Base-by-base conservation (phyloP, 2,329 filamentous ascomycete species). In the Scorias spongiosa region DNA sequence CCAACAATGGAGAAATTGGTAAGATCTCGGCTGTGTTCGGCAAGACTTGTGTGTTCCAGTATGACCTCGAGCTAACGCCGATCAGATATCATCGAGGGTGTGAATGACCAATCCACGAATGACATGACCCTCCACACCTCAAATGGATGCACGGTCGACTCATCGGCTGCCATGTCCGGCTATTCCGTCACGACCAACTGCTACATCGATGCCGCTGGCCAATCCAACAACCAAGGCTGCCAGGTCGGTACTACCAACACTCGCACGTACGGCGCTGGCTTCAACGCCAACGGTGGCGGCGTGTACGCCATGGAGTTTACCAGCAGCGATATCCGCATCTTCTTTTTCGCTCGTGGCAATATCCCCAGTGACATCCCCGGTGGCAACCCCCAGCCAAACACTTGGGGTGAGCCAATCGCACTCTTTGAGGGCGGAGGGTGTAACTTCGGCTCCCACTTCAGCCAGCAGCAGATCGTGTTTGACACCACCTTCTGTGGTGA, bases 101-200 rank as follows among this genome's bases (percentile, higher is more conserved):
- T 63, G n/a, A 61, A 63, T 44, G 49, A 51, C n/a, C 53, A 60
- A 30, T 49, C 49, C 10, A 42, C 49, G 17, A 62, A 64, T 45
- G 49, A 51, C 29, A 57, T 62, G 48, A 60, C 61, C 10, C 52
- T 64, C 12, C 62, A 64, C 50, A 62, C 61, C 6, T 45, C 47
- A 12, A 46, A 55, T 10, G 55, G 54, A 42, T 64, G 61, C 53
- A 48, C 51, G 3, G 54, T 61, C 41, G 52, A 48, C 38, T 48
- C 50, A 42, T 81, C 29, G 69, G 91, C 12, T 80, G 85, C 66
- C 8, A 69, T 80, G 50, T 48, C 44, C 9, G 91, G n/a, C 80
- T 85, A 66, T 7, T 68, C 80, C 50, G 48, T 44, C 10, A 56
- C 55, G 2, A 46, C 47, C 10, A 53, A 56, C 45, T 64, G 61